Evolutionary conservation across 2,329 filamentous ascomycete genomes (phyloP).

Genomic region (Exophiala lecanii-corni): DNA sequence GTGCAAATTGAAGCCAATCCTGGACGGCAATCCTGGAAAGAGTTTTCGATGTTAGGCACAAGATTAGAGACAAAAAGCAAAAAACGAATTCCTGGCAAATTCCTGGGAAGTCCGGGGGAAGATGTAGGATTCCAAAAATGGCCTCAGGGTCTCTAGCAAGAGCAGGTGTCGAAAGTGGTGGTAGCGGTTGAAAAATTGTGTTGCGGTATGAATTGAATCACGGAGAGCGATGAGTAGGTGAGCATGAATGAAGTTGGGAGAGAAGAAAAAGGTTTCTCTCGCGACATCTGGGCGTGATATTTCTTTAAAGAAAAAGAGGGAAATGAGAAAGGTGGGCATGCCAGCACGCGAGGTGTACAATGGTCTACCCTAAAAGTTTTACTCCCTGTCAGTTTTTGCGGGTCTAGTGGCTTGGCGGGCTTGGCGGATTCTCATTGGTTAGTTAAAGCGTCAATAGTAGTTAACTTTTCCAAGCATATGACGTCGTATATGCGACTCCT

Average conservation of each 20-base stretch:
- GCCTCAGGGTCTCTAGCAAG: not conserved
- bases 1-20: not conserved
- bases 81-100: conserved; percentile 21
- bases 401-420: too few relatives aligned
- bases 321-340: conserved; percentile 15
- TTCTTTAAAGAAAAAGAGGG: conserved; percentile 26
- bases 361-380: too few relatives aligned
- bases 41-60: conserved; percentile 3
- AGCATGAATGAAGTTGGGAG: conserved; percentile 15
- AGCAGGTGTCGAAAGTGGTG: not conserved
- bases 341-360: too few relatives aligned
- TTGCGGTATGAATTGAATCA: not conserved
- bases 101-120: conserved; percentile 26
- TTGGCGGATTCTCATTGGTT: too few relatives aligned
- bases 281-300: conserved; percentile 11
- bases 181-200: not conserved
- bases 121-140: conserved; percentile 9
- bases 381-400: too few relatives aligned
- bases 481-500: too few relatives aligned
- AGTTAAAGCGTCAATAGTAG: too few relatives aligned
- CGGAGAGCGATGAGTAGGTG: not conserved
- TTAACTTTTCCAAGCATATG: too few relatives aligned
- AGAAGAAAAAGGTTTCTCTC: conserved; percentile 16
- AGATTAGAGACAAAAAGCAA: conserved; percentile 3
- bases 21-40: not conserved